phyloP scores from a whole-genome alignment of 2,329 filamentous ascomycete species.

The Dothistroma septosporum region DNA sequence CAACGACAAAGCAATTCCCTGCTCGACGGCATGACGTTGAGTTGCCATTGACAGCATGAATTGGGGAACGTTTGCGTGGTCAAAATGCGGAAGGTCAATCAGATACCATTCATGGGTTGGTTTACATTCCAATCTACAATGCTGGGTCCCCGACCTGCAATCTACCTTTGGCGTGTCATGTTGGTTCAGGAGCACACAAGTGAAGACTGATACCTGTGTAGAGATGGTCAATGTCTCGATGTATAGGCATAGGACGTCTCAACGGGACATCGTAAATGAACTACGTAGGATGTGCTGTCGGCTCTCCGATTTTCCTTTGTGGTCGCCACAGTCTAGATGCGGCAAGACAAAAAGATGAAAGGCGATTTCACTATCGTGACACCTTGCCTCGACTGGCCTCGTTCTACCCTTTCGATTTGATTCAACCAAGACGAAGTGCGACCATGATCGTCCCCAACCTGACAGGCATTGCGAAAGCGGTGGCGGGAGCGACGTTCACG shows the following conservation, averaged over 20 bases:
- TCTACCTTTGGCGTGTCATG: neutral
- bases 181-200: neutral
- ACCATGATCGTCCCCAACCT: conserved; percentile 3
- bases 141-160: neutral
- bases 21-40: neutral
- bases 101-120: neutral
- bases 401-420: neutral
- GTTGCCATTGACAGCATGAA: neutral
- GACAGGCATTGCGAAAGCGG: neutral
- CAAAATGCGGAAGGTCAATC: neutral
- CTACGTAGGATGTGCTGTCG: neutral
- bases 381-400: neutral
- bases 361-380: neutral
- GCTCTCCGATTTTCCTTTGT: neutral
- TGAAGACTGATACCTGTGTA: too few relatives aligned
- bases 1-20: neutral
- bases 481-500: neutral
- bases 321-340: neutral
- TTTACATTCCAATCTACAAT: neutral
- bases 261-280: neutral
- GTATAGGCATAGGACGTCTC: neutral
- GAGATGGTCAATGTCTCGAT: neutral
- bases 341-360: neutral
- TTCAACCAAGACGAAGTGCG: neutral
- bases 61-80: neutral